These are phyloP conservation scores for Paxillus ammoniavirescens DNA, from an alignment of 768 basidiomycete species.

Conservation along the genomic window DNA sequence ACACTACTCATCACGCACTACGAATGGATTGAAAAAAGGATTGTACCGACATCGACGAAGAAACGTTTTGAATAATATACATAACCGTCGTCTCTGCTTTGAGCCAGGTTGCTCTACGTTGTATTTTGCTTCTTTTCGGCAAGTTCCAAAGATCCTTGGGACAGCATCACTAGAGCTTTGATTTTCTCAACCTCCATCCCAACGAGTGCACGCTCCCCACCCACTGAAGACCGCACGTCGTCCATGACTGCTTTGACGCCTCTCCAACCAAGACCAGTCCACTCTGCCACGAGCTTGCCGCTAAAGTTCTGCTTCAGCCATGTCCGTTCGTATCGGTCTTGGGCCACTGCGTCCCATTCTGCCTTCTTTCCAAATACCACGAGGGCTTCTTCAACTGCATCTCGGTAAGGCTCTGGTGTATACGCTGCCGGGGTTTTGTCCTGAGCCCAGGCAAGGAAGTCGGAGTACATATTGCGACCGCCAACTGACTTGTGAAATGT, in stretches of 20 bases:
- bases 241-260: slow-evolving; percentile 54
- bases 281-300: slow-evolving; percentile 51
- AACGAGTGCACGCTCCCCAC: slow-evolving; percentile 46
- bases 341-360: slow-evolving; percentile 40
- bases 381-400: slow-evolving; percentile 45
- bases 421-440: slow-evolving; percentile 15
- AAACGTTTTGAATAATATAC: too few relatives aligned
- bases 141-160: slow-evolving; percentile 25
- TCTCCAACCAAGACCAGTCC: slow-evolving; percentile 49
- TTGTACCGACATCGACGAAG: too few relatives aligned
- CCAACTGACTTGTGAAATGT: slow-evolving; percentile 42
- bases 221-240: slow-evolving; percentile 42
- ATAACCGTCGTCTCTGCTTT: too few relatives aligned
- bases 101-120: neutral
- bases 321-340: slow-evolving; percentile 24
- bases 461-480: slow-evolving; percentile 55
- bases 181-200: slow-evolving; percentile 42
- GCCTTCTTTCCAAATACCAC: slow-evolving; percentile 49
- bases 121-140: slow-evolving; percentile 12
- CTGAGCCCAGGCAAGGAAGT: slow-evolving; percentile 53
- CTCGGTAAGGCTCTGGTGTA: slow-evolving; percentile 12
- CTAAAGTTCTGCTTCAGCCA: slow-evolving; percentile 46
- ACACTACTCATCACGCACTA: too few relatives aligned
- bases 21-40: too few relatives aligned
- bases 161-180: slow-evolving; percentile 36